These are phyloP conservation scores for Chytriomyces sp. DNA, from an alignment of 192 early-diverging fungal species.

Conservation along the genomic window DNA sequence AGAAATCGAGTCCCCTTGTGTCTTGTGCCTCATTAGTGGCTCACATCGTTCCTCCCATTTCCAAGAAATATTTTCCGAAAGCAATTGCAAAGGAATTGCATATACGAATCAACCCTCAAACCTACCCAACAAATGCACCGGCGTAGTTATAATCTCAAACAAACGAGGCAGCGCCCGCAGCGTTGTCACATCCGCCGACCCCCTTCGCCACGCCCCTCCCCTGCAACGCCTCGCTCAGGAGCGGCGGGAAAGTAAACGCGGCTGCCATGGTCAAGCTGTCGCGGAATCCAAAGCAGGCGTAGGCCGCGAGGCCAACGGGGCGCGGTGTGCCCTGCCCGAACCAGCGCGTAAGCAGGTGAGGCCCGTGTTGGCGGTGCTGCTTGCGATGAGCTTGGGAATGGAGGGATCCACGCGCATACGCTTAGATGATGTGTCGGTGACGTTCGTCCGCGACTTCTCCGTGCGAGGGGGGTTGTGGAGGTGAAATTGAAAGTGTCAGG, in stretches of 20 bases:
- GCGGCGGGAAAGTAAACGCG: constrained; percentile 50
- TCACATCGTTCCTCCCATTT: too few relatives aligned
- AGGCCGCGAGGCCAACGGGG: constrained; percentile 36
- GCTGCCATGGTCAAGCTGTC: constrained; percentile 51
- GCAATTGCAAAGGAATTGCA: too few relatives aligned
- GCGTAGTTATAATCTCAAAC: constrained; percentile 45
- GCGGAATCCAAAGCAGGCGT: constrained; percentile 41
- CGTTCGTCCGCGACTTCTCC: constrained; percentile 46
- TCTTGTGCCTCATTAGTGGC: too few relatives aligned
- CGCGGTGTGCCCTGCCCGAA: constrained; percentile 41
- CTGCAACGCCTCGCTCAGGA: constrained; percentile 27
- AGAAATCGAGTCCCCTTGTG: constrained; percentile 54
- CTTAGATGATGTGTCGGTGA: constrained; percentile 41
- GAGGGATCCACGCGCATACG: constrained; percentile 27
- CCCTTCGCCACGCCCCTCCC: neutral
- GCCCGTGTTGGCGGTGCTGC: constrained; percentile 41
- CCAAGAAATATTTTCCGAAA: too few relatives aligned
- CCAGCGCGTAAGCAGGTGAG: constrained; percentile 49
- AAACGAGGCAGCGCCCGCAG: constrained; percentile 48
- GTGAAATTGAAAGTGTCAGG: too few relatives aligned
- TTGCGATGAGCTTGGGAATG: constrained; percentile 45
- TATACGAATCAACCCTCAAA: too few relatives aligned
- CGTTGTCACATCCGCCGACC: constrained; percentile 31
- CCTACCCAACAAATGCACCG: constrained; percentile 53
- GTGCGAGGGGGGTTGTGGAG: too few relatives aligned